Percentiles rank a stretch among this genome's conserved stretches.
Evolutionary conservation across 345 rosid species (phyloP).

Genomic region (Eucalyptus lansdowneana): DNA sequence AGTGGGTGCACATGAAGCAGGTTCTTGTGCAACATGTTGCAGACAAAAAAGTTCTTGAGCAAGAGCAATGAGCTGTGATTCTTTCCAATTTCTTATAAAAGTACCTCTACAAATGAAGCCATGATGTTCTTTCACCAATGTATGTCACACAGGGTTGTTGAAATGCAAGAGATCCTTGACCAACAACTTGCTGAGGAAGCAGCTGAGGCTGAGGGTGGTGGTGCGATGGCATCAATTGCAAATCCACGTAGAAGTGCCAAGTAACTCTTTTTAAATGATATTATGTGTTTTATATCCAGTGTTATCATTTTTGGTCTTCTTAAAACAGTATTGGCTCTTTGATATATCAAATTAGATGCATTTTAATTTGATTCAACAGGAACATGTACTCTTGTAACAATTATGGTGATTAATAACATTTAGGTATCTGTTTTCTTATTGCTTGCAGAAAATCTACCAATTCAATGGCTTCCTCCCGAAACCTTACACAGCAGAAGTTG

Average conservation of each 20-base stretch:
- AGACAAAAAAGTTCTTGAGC: background rate
- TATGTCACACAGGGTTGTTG: constrained; percentile 68
- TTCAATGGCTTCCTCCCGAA: constrained; percentile 43
- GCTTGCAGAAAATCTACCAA: constrained; percentile 52
- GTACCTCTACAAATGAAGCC: background rate
- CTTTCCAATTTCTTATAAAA: background rate
- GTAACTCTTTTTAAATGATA: constrained; percentile 23
- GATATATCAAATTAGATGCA: background rate
- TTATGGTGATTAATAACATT: background rate
- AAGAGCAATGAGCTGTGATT: background rate
- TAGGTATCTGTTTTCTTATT: background rate
- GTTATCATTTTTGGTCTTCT: background rate
- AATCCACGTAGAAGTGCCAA: constrained; percentile 89
- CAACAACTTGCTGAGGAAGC: constrained; percentile 98
- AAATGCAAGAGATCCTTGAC: constrained; percentile 99
- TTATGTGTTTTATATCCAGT: background rate
- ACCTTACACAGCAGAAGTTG: constrained; percentile 53
- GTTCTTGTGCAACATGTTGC: background rate
- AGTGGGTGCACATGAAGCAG: background rate
- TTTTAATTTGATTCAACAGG: background rate
- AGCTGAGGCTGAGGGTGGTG: constrained; percentile 98
- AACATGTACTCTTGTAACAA: background rate
- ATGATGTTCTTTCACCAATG: background rate
- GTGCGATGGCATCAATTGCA: constrained; percentile 81
- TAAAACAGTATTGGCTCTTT: background rate